Evolutionary conservation across 805 yeast species (phyloP), one percentile per base, ranked within the genome.

Genomic region (Suhomyces pyralidae): DNA sequence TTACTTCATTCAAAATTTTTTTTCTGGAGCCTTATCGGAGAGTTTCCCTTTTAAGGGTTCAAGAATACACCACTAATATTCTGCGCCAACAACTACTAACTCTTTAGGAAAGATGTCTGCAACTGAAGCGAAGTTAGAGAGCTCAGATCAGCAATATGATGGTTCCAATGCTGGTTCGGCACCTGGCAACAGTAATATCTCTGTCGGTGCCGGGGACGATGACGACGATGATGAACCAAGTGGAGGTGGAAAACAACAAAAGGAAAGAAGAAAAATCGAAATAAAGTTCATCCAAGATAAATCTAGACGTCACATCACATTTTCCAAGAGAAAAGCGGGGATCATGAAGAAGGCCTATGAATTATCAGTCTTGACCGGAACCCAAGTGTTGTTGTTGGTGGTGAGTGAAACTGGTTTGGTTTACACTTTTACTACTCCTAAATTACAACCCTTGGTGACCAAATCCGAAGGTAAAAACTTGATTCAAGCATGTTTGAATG

Each of bases 261-360:
- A 83, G 66, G 86, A 82, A 63, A 73, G 86, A 66, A 76, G 99
- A 78, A 93, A 93, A 74, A 93, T 93, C 64, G 99, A 94, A 73
- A 94, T 94, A 70, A 90, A 90, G 77, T 94, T 94, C 67, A 94
- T 94, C 65, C 97, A 93, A 76, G 97, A 94, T 73, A 94, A 94
- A 76, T 90, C 97, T 19, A 85, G 99, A 70, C 89, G 99, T 66
- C 99, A 94, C 74, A 96, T 94, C 63, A 94, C 99, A 28, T 94
- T 94, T 66, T 90, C 97, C 50, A 94, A 94, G 77, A 88, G 99
- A 74, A 93, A 93, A 74, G 98, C 97, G 45, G 99, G 99, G 62
- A 93, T 94, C 65, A 94, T 94, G 99, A 94, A 94, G 77, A 94
- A 94, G 77, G 99, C 99, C n/a, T 94, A 93, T 74, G 99, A 94